Conservation (phyloP, 208 protist species). For the Trypanosoma scelopori region DNA sequence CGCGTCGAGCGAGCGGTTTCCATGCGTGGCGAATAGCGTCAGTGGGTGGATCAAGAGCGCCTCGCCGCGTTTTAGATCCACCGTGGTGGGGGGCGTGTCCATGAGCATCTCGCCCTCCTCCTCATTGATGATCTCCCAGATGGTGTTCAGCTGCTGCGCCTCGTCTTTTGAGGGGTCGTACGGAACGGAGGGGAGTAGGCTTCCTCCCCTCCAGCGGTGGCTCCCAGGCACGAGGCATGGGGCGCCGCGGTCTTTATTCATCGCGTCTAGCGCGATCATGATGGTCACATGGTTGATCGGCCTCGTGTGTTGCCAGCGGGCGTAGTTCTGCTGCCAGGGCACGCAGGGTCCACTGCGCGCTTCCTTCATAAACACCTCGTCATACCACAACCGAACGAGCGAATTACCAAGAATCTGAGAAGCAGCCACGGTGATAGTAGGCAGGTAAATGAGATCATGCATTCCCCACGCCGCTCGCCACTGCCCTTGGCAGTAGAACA, state of each 20-base stretch:
- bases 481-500: conserved; percentile 86
- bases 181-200: conserved; percentile 63
- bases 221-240: conserved; percentile 82
- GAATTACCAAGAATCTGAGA: conserved; percentile 80
- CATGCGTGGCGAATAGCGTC: conserved; percentile 77
- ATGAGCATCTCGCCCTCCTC: conserved; percentile 79
- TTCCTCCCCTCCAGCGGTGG: conserved; percentile 78
- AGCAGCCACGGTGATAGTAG: conserved; percentile 74
- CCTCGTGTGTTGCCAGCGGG: conserved; percentile 75
- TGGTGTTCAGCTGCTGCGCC: conserved; percentile 78
- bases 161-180: conserved; percentile 71
- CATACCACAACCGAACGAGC: conserved; percentile 82
- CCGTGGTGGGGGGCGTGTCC: conserved; percentile 75
- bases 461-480: conserved; percentile 82
- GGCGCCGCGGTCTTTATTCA: conserved; percentile 82
- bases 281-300: conserved; percentile 75
- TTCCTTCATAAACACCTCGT: conserved; percentile 83
- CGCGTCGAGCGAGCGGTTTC: conserved; percentile 67
- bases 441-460: conserved; percentile 86
- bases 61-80: conserved; percentile 75
- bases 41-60: conserved; percentile 80
- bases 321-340: conserved; percentile 86
- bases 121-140: conserved; percentile 77
- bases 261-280: conserved; percentile 74
- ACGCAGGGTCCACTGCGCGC: conserved; percentile 67